A percentile compares a stretch with the other conserved stretches of the same genome.
Evolutionary conservation across 1,139 yeast genomes (phyloP).

Genomic region (Yamadazyma aaseri): DNA sequence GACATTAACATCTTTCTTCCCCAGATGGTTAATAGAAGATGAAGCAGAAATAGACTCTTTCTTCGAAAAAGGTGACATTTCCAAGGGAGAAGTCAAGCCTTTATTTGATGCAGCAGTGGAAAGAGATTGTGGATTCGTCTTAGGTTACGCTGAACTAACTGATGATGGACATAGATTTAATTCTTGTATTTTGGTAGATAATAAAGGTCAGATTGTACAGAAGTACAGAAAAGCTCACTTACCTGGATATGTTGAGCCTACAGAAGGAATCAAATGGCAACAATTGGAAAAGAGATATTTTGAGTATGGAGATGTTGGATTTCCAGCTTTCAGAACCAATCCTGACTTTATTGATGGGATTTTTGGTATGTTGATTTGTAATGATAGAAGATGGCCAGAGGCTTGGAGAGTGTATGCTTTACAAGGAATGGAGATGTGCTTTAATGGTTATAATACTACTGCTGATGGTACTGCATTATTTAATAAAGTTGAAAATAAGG

Average conservation of each 20-base stretch:
- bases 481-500: conserved; percentile 19
- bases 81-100: conserved; percentile 22
- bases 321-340: conserved; percentile 23
- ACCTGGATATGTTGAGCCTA: conserved; percentile 28
- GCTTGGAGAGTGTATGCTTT: conserved; percentile 33
- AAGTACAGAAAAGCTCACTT: conserved; percentile 29
- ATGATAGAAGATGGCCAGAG: conserved; percentile 39
- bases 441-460: conserved; percentile 29
- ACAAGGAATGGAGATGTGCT: conserved; percentile 29
- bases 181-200: conserved; percentile 26
- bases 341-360: conserved; percentile 31
- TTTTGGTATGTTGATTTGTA: conserved; percentile 32
- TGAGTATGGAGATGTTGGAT: conserved; percentile 28
- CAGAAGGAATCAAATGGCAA: conserved; percentile 26
- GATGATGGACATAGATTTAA: conserved; percentile 33
- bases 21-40: conserved; percentile 24
- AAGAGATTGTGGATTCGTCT: conserved; percentile 25
- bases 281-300: conserved; percentile 35
- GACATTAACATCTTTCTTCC: conserved; percentile 24
- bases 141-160: conserved; percentile 36
- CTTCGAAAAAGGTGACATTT: conserved; percentile 32
- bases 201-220: conserved; percentile 20
- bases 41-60: conserved; percentile 30
- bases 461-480: conserved; percentile 21
- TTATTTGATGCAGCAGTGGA: conserved; percentile 28